Conservation (phyloP, 2,329 filamentous ascomycete genomes). For the Cladophialophora psammophila region DNA sequence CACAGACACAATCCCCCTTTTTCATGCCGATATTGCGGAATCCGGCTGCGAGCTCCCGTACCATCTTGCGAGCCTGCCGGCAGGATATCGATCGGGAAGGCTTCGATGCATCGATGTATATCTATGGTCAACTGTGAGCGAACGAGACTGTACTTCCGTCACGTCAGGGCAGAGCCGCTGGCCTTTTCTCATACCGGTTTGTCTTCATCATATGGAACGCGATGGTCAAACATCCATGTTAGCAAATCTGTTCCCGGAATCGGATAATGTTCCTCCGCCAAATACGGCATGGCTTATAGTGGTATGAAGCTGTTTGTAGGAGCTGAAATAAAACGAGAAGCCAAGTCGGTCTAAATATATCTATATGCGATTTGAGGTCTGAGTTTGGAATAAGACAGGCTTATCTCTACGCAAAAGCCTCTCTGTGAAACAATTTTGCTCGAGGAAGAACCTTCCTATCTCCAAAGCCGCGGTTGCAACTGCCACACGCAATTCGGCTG, state of each 20-base stretch:
- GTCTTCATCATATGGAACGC: slow-evolving; percentile 56
- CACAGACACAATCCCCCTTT: slow-evolving; percentile 61
- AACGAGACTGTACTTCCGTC: not conserved
- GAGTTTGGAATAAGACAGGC: not conserved
- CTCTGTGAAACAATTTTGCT: not conserved
- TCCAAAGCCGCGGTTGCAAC: slow-evolving; percentile 1
- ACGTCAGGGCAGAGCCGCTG: not conserved
- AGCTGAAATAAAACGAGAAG: not conserved
- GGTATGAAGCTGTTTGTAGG: not conserved
- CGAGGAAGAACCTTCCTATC: not conserved
- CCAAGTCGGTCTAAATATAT: not conserved
- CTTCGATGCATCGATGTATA: slow-evolving; percentile 60
- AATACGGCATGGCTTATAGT: slow-evolving; percentile 11
- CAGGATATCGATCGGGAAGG: slow-evolving; percentile 36
- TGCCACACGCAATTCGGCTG: not conserved
- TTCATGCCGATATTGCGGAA: slow-evolving; percentile 44
- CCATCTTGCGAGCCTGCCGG: slow-evolving; percentile 40
- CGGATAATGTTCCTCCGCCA: slow-evolving; percentile 42
- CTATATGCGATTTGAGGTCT: too few species aligned
- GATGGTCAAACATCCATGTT: slow-evolving; percentile 62
- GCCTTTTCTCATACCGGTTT: slow-evolving; percentile 44
- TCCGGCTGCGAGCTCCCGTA: slow-evolving; percentile 61
- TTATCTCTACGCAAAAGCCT: not conserved
- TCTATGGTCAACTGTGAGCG: slow-evolving; percentile 37
- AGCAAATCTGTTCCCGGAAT: slow-evolving; percentile 57